phyloP scores from a whole-genome alignment of 2,329 filamentous ascomycete genomes.

The Ophiostoma triangulosporum region DNA sequence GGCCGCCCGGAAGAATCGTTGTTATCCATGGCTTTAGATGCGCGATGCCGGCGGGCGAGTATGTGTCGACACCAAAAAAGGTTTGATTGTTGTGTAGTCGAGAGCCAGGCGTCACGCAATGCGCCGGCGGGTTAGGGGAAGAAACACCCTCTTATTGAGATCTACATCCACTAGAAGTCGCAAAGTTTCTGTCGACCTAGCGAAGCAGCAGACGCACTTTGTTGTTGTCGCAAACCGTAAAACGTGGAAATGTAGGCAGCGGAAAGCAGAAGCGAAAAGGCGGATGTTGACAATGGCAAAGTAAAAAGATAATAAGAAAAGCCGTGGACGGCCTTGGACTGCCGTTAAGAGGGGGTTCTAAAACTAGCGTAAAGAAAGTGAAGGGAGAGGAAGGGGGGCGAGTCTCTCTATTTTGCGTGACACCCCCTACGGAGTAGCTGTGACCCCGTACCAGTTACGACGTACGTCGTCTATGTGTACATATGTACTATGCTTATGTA shows the following conservation, averaged over 20 bases:
- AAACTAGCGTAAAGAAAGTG: constrained; percentile 5
- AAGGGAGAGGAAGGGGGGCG: background rate
- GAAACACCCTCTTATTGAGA: constrained; percentile 4
- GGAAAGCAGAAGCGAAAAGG: background rate
- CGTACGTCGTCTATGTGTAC: too few relatives aligned
- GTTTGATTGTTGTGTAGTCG: background rate
- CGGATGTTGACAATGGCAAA: background rate
- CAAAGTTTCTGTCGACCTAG: background rate
- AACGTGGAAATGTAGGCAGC: background rate
- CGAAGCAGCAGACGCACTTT: background rate
- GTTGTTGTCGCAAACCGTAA: background rate
- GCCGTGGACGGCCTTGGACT: background rate
- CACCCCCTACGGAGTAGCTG: too few relatives aligned
- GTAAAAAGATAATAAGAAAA: constrained; percentile 1
- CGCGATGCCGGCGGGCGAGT: background rate
- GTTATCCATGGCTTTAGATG: constrained; percentile 36
- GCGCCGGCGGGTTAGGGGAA: constrained; percentile 7
- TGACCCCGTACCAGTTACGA: background rate
- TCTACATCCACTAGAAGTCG: constrained; percentile 9
- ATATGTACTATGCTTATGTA: background rate
- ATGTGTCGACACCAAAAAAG: background rate
- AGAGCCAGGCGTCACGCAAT: constrained; percentile 8
- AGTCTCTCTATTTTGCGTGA: background rate
- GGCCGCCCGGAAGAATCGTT: constrained; percentile 46
- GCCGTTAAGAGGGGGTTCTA: background rate